Percentiles rank a stretch among this genome's conserved stretches.
phyloP scores from a whole-genome alignment of 352 stramenopile genomes.

The Pilasporangium apinafurcum region DNA sequence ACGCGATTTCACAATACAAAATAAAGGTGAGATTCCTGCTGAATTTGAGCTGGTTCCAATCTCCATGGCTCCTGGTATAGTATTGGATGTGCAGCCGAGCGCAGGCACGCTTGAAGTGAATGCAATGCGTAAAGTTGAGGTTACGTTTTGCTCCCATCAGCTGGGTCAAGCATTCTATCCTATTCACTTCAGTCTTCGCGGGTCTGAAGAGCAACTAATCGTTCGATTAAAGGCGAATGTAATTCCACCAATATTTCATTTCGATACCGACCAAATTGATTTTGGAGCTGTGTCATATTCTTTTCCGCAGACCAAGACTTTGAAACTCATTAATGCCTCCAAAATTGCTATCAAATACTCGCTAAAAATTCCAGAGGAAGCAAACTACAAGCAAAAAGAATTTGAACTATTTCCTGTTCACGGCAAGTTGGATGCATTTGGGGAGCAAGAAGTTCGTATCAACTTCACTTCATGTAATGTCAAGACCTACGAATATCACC shows the following conservation, averaged over 20 bases:
- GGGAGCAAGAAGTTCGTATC: constrained; percentile 78
- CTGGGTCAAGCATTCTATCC: constrained; percentile 85
- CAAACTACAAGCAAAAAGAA: constrained; percentile 87
- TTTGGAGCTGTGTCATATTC: constrained; percentile 92
- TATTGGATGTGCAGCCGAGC: constrained; percentile 35
- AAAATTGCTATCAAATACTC: constrained; percentile 90
- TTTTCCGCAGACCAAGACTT: constrained; percentile 65
- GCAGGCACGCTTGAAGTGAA: constrained; percentile 62
- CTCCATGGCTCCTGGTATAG: constrained; percentile 20
- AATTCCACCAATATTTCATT: constrained; percentile 92
- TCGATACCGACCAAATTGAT: constrained; percentile 86
- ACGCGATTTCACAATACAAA: constrained; percentile 90
- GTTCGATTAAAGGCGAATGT: constrained; percentile 87
- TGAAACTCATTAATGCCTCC: constrained; percentile 91
- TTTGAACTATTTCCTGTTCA: constrained; percentile 74
- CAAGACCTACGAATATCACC: constrained; percentile 89
- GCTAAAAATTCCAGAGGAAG: constrained; percentile 90
- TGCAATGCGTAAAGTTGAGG: constrained; percentile 74
- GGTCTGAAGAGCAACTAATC: constrained; percentile 77
- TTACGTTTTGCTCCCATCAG: constrained; percentile 83
- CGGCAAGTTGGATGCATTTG: constrained; percentile 77
- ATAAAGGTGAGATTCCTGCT: constrained; percentile 91
- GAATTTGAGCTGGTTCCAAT: constrained; percentile 60
- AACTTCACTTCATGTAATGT: constrained; percentile 85
- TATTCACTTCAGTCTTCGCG: constrained; percentile 82